phyloP scores from a whole-genome alignment of 148 eudicot genomes.

The Amaranthus palmeri region DNA sequence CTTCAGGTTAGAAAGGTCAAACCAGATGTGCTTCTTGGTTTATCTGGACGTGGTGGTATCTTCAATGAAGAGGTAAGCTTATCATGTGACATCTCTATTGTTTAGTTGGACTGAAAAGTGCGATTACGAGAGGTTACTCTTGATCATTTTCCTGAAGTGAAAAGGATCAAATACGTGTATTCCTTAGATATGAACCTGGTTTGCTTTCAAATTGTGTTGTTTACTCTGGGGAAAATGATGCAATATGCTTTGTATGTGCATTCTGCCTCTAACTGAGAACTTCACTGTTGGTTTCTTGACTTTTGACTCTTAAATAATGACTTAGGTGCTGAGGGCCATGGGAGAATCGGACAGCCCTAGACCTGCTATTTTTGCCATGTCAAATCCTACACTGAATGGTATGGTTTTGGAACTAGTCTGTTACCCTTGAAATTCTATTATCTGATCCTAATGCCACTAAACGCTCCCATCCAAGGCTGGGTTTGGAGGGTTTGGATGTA shows the following conservation, averaged over 20 bases:
- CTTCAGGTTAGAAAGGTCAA: conserved; percentile 85
- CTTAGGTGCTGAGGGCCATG: conserved; percentile 93
- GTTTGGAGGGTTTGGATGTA: too few relatives aligned
- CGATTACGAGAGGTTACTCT: not conserved
- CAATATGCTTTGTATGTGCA: not conserved
- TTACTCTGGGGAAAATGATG: not conserved
- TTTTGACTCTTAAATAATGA: conserved; percentile 4
- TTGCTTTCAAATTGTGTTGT: not conserved
- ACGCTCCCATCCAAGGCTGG: too few relatives aligned
- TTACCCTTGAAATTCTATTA: too few relatives aligned
- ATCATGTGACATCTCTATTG: not conserved
- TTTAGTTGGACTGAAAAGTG: conserved; percentile 2
- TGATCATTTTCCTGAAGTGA: not conserved
- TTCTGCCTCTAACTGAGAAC: not conserved
- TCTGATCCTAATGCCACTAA: too few relatives aligned
- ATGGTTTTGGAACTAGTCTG: conserved; percentile 18
- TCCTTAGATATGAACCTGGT: not conserved
- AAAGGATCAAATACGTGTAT: not conserved
- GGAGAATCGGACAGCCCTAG: conserved; percentile 68
- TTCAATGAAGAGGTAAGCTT: conserved; percentile 76
- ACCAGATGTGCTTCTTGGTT: conserved; percentile 96
- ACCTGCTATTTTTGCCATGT: conserved; percentile 98
- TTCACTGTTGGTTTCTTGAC: not conserved
- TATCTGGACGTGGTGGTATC: conserved; percentile 96
- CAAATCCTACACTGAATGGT: conserved; percentile 96